These are phyloP conservation scores for Odontarrhena argentea DNA, from an alignment of 345 rosid species.

Conservation along the genomic window DNA sequence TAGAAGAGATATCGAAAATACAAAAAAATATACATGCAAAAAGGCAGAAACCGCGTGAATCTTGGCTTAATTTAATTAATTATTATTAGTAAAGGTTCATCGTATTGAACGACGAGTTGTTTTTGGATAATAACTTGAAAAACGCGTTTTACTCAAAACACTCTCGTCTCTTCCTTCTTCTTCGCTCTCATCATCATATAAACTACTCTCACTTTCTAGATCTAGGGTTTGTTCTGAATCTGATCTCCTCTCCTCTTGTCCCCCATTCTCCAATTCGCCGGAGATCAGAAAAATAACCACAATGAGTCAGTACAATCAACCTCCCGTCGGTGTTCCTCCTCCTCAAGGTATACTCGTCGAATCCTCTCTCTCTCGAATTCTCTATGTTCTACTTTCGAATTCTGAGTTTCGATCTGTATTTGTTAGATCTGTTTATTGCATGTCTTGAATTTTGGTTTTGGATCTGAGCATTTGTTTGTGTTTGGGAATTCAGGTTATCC, in stretches of 20 bases:
- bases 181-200: constrained; percentile 1
- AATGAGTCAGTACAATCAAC: constrained; percentile 90
- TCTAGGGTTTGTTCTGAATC: constrained; percentile 22
- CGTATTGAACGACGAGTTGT: constrained; percentile 1
- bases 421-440: constrained; percentile 18
- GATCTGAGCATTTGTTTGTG: constrained; percentile 32
- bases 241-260: constrained; percentile 7
- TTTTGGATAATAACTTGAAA: constrained; percentile 25
- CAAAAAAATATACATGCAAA: neutral
- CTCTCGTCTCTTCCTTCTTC: constrained; percentile 2
- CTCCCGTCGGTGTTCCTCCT: constrained; percentile 92
- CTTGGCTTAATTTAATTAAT: neutral
- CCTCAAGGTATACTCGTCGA: constrained; percentile 64
- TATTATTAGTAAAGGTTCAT: neutral
- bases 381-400: neutral
- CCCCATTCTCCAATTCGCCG: neutral
- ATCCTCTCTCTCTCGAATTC: neutral
- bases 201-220: constrained; percentile 21
- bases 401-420: neutral
- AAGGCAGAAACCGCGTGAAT: constrained; percentile 20
- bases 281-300: constrained; percentile 10
- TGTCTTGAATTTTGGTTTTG: constrained; percentile 21
- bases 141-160: constrained; percentile 35
- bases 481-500: constrained; percentile 66
- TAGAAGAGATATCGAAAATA: too few relatives aligned